phyloP scores from a whole-genome alignment of 148 eudicot genomes.

The Agrostemma githago region DNA sequence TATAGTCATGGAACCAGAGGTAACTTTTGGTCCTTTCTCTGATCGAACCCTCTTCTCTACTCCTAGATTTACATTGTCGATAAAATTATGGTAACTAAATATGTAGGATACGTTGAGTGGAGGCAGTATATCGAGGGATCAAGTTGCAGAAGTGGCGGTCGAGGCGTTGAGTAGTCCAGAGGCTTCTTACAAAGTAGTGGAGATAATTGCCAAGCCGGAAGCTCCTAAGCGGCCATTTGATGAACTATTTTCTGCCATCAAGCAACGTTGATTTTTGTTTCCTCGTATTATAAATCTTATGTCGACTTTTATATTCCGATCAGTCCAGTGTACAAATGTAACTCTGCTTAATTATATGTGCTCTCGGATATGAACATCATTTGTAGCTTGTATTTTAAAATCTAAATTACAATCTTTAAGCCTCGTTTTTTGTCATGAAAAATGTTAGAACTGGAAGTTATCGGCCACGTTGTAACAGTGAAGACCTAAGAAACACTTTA shows the following conservation, averaged over 20 bases:
- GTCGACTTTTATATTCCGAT: background rate
- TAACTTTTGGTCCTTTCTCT: slow-evolving; percentile 12
- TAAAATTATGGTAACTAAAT: background rate
- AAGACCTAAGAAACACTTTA: too few relatives aligned
- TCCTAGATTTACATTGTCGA: background rate
- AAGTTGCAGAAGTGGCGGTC: slow-evolving; percentile 90
- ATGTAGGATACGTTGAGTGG: slow-evolving; percentile 68
- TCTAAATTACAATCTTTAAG: too few relatives aligned
- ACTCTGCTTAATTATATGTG: too few relatives aligned
- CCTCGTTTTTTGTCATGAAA: too few relatives aligned
- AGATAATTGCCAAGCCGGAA: slow-evolving; percentile 76
- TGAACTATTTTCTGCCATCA: slow-evolving; percentile 62
- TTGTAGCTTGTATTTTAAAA: too few relatives aligned
- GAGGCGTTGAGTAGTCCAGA: slow-evolving; percentile 73
- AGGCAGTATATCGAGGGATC: slow-evolving; percentile 88
- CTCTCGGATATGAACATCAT: too few relatives aligned
- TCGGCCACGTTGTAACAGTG: too few relatives aligned
- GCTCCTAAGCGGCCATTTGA: slow-evolving; percentile 68
- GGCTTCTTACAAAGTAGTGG: slow-evolving; percentile 83
- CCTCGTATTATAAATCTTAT: background rate
- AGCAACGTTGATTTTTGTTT: slow-evolving; percentile 38
- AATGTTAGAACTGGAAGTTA: too few relatives aligned
- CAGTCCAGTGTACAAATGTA: background rate
- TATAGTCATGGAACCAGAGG: slow-evolving; percentile 91
- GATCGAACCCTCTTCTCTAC: background rate